phyloP scores from a whole-genome alignment of 495 filamentous ascomycete species.

The Annulohypoxylon moriforme region DNA sequence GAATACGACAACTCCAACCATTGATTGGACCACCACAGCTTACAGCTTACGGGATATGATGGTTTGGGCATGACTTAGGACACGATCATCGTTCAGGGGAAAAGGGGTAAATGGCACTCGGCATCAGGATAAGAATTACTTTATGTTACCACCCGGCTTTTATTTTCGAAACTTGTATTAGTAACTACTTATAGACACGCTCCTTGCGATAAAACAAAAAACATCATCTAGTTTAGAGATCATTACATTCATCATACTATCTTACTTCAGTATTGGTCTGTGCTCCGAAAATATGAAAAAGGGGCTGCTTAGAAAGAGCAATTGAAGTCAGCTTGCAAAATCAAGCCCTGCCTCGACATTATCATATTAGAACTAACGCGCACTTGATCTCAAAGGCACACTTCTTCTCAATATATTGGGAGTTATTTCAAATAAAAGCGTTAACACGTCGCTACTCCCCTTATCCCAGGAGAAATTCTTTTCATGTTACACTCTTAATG shows the following conservation, averaged over 20 bases:
- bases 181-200: not conserved
- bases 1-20: not conserved
- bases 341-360: too few species aligned
- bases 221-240: not conserved
- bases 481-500: not conserved
- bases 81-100: not conserved
- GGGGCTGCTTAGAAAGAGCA: not conserved
- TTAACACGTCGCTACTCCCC: not conserved
- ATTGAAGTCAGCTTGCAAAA: too few species aligned
- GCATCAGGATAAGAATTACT: not conserved
- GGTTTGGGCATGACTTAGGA: not conserved
- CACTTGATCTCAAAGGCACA: too few species aligned
- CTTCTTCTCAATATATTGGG: not conserved
- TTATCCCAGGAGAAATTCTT: not conserved
- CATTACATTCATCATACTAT: not conserved
- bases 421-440: not conserved
- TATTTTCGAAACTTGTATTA: conserved; percentile 4
- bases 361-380: too few species aligned
- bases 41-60: not conserved
- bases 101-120: not conserved
- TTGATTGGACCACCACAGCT: not conserved
- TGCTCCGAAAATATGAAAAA: not conserved
- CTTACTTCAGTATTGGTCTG: not conserved
- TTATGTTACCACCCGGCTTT: not conserved
- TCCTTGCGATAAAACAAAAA: not conserved